phyloP scores from a whole-genome alignment of 768 basidiomycete genomes.

The Cyathus striatus region DNA sequence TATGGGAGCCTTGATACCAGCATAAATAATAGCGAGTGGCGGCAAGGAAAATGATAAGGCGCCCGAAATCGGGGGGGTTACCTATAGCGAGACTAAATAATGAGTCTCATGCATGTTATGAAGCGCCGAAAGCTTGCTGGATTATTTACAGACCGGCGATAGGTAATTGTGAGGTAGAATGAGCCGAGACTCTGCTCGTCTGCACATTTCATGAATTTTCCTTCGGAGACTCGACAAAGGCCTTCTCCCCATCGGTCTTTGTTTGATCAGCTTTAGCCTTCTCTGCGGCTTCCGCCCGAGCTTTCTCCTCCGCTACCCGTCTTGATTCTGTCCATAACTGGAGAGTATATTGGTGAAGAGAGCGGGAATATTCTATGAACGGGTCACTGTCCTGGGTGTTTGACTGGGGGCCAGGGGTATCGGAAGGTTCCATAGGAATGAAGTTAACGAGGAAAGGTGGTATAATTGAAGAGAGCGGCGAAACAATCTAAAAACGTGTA shows the following conservation, averaged over 20 bases:
- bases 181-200: background rate
- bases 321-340: slow-evolving; percentile 64
- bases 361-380: slow-evolving; percentile 53
- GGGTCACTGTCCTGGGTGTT: slow-evolving; percentile 25
- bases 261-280: background rate
- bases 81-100: background rate
- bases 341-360: slow-evolving; percentile 65
- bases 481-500: slow-evolving; percentile 6
- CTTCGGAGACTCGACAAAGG: background rate
- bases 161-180: background rate
- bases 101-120: background rate
- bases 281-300: slow-evolving; percentile 8
- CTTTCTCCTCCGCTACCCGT: slow-evolving; percentile 48
- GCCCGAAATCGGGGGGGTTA: slow-evolving; percentile 2
- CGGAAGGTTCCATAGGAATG: slow-evolving; percentile 4
- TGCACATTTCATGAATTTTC: background rate
- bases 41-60: no score
- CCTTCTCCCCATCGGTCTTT: background rate
- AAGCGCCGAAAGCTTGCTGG: background rate
- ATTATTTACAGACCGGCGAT: slow-evolving; percentile 1
- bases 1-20: no score
- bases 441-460: slow-evolving; percentile 1
- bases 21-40: no score
- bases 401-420: no score
- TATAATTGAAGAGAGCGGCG: slow-evolving; percentile 1